Base-by-base conservation (phyloP, 371 early-diverging fungal genomes). In the Fennellomyces sp. region DNA sequence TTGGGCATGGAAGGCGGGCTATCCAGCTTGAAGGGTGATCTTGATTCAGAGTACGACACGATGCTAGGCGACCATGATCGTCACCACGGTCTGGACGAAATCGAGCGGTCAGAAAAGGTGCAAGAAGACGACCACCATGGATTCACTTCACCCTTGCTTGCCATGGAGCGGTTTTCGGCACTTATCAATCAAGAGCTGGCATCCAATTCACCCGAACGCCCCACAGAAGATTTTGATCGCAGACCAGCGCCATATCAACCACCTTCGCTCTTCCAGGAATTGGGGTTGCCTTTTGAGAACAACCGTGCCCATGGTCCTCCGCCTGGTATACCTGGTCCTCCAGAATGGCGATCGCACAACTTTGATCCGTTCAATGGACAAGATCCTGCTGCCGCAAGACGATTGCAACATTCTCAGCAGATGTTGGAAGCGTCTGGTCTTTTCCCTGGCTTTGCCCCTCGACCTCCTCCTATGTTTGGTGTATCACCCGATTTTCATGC, bases 361-460 rank as follows among this genome's bases (percentile, higher is more conserved):
- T 80, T 76, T 56, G 77, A 80, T 60, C 75, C 73, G 3, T 76
- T 76, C 47, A 70, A 69, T 33, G 75, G 76, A 6, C 75, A 80
- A 56, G 77, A 80, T 42, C 77, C 77, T 42, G 58, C 68, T 54
- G 73, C 75, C 35, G 66, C 73, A 26, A 70, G 80, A 51, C 75
- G 80, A 47, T 59, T 80, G 25, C 80, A 76, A 31, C 80, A 80
- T 48, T 80, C 80, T n/a, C 80, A 80, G 33, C 75, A 73, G 26
- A 80, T 80, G 80, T 36, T 80, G 12, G 80, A 76, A 33, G 80
- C 80, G 12, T 71, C 73, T 45, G 80, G 80, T 28, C 36, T 80
- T 28, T 74, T 80, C 62, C 68, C 63, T 38, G 61, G 67, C 30
- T 59, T 64, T 49, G 62, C 56, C 29, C 48, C 60, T 25, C 58